These are phyloP conservation scores for Cladosporium sp. DNA, from an alignment of 2,329 filamentous ascomycete species.

Conservation along the genomic window DNA sequence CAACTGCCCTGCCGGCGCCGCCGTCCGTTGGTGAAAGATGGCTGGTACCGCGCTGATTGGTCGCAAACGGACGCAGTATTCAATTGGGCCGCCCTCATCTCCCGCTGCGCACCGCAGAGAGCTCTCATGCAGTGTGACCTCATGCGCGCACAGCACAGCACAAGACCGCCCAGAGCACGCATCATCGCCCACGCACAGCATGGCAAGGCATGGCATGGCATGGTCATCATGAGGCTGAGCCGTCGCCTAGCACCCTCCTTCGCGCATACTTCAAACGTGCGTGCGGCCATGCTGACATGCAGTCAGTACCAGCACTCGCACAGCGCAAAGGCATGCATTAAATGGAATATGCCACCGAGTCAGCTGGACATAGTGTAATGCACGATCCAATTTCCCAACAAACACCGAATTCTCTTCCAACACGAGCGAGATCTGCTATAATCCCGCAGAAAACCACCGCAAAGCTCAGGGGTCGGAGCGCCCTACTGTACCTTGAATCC, in stretches of 20 bases:
- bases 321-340: neutral
- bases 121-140: neutral
- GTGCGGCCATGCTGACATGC: neutral
- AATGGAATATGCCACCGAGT: neutral
- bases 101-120: too few relatives aligned
- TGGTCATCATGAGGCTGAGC: neutral
- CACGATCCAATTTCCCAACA: slow-evolving; percentile 3
- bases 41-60: too few relatives aligned
- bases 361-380: neutral
- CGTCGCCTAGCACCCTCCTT: neutral
- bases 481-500: neutral
- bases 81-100: too few relatives aligned
- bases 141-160: neutral
- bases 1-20: too few relatives aligned
- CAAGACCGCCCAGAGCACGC: too few relatives aligned
- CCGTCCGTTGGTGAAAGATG: too few relatives aligned
- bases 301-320: neutral
- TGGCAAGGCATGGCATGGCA: neutral
- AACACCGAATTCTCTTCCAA: slow-evolving; percentile 2
- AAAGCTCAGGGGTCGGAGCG: neutral
- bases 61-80: too few relatives aligned
- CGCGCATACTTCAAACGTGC: neutral
- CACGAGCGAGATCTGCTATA: neutral
- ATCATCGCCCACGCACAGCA: too few relatives aligned
- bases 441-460: neutral